Evolutionary conservation across 2,329 filamentous ascomycete species (phyloP), one percentile per base, ranked within the genome.

Genomic region (Nigrograna mackinnonii): DNA sequence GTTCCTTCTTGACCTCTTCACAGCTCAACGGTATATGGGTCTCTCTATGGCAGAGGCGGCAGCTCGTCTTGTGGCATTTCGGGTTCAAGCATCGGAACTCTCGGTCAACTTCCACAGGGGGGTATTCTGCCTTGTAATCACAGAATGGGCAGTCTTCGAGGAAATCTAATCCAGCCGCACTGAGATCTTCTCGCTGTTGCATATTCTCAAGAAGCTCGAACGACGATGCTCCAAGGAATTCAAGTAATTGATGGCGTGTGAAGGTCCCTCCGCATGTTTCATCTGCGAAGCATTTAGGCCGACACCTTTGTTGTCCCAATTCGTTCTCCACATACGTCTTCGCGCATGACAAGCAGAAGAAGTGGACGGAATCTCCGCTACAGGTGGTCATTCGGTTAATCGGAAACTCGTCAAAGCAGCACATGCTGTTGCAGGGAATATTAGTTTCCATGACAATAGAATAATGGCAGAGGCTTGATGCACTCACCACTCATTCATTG

Each of bases 61-160:
- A 77, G 57, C 69, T 71, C 33, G 67, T 64, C 44, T 78, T 76
- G 47, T 71, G 71, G 61, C 90, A 95, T 0, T 81, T 77, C 0
- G 78, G 75, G 42, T 83, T 85, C 39, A 79, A 72, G 67, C 90
- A 95, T 3, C 76, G 74, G 50, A 95, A 95, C 57, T 91, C 86
- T 46, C 78, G 83, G 62, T 92, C 79, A 14, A 80, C 69, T 14
- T 86, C 81, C 2, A 86, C 69, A 0, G 87, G 80, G 0, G 81
- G 82, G 50, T 83, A 87, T 45, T 90, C 86, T 22, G 84, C 87
- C 31, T 87, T 89, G 70, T 82, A 95, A 17, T 87, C 83, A 64
- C 90, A 95, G 59, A 91, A 94, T 0, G 89, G 89, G 52, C 90
- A 95, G 22, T 79, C 82, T 22, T 80, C 86, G 2, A 95, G 78